phyloP scores from a whole-genome alignment of 176 grass and related monocot genomes.

The Musa itinerans region DNA sequence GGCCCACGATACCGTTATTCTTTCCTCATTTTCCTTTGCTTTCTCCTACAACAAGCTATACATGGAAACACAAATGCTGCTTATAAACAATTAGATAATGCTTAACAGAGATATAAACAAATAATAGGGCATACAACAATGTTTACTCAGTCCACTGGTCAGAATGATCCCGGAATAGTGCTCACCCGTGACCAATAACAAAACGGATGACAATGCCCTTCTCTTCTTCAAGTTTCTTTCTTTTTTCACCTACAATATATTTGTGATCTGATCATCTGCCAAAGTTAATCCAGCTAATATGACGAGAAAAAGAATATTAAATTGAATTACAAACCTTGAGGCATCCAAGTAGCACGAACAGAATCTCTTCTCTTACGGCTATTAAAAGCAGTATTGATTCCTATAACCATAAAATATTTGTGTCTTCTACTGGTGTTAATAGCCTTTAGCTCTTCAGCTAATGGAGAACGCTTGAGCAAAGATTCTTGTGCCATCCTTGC shows the following conservation, averaged over 20 bases:
- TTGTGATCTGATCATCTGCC: neutral
- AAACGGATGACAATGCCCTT: constrained; percentile 13
- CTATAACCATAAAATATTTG: constrained; percentile 20
- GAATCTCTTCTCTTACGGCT: constrained; percentile 17
- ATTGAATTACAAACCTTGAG: constrained; percentile 2
- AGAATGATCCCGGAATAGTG: neutral
- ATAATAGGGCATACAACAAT: no score
- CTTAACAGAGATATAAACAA: no score
- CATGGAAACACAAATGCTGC: no score
- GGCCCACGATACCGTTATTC: no score
- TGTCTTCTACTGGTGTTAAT: constrained; percentile 4
- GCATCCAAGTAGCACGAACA: constrained; percentile 16
- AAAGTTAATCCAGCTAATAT: neutral
- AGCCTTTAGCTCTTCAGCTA: neutral
- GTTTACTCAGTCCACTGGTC: neutral
- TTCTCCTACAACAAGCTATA: no score
- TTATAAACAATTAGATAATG: no score
- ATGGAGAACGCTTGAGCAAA: constrained; percentile 1
- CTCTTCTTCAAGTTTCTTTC: constrained; percentile 18
- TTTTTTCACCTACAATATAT: constrained; percentile 2
- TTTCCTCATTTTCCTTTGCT: no score
- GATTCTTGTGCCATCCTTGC: constrained; percentile 8
- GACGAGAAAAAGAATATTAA: neutral
- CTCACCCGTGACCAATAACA: constrained; percentile 22
- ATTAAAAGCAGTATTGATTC: constrained; percentile 21